phyloP scores from a whole-genome alignment of 768 basidiomycete species.

The Mycena crocata region DNA sequence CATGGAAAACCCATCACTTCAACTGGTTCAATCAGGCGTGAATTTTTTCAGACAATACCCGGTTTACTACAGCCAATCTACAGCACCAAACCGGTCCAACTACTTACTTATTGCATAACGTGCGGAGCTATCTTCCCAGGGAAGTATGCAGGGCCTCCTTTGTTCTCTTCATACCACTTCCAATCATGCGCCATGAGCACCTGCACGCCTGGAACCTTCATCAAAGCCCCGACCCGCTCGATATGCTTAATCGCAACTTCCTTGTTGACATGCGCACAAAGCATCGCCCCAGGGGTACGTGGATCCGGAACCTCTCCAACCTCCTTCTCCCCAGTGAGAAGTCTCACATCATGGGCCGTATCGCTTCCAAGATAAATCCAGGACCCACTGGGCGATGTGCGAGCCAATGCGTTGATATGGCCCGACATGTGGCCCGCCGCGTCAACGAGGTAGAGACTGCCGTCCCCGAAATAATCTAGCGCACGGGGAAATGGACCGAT shows the following conservation, averaged over 20 bases:
- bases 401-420: slow-evolving; percentile 64
- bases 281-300: slow-evolving; percentile 52
- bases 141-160: slow-evolving; percentile 53
- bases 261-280: slow-evolving; percentile 2
- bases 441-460: slow-evolving; percentile 67
- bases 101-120: too few species aligned
- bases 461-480: slow-evolving; percentile 67
- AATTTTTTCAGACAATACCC: too few species aligned
- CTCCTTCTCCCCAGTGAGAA: slow-evolving; percentile 58
- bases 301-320: slow-evolving; percentile 54
- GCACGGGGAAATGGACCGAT: slow-evolving; percentile 64
- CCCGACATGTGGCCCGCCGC: slow-evolving; percentile 67
- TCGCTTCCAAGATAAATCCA: slow-evolving; percentile 70
- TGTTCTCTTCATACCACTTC: slow-evolving; percentile 62
- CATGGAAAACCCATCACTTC: too few species aligned
- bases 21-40: too few species aligned
- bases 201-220: slow-evolving; percentile 50
- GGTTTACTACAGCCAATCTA: too few species aligned
- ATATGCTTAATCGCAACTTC: slow-evolving; percentile 37
- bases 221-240: slow-evolving; percentile 50
- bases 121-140: slow-evolving; percentile 41
- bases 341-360: slow-evolving; percentile 64
- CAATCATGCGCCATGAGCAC: slow-evolving; percentile 66
- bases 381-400: slow-evolving; percentile 62
- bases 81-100: too few species aligned